A percentile compares a stretch with the other conserved stretches of the same genome.
These are phyloP conservation scores for Aureobasidium sp. DNA, from an alignment of 2,329 filamentous ascomycete species.

Conservation along the genomic window DNA sequence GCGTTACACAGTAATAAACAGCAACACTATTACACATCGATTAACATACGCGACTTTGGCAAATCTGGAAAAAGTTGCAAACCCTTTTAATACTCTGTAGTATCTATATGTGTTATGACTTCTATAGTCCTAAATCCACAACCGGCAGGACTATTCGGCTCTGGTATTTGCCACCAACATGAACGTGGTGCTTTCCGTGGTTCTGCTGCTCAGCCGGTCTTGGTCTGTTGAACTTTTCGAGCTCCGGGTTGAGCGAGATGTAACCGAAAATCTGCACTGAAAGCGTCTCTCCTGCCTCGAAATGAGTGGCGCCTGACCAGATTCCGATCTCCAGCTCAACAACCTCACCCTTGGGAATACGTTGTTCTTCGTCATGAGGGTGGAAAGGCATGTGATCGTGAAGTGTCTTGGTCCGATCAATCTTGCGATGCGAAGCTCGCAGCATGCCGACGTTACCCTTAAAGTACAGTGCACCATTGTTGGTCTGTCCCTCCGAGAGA, in stretches of 20 bases:
- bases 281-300: conserved; percentile 34
- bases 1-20: too few relatives aligned
- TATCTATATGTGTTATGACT: background rate
- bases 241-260: conserved; percentile 11
- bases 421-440: conserved; percentile 39
- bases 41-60: too few relatives aligned
- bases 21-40: too few relatives aligned
- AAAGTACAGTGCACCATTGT: conserved; percentile 34
- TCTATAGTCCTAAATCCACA: conserved; percentile 9
- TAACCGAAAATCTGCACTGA: conserved; percentile 8
- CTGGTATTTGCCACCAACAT: conserved; percentile 12
- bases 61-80: too few relatives aligned
- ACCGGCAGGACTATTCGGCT: conserved; percentile 1
- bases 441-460: conserved; percentile 40
- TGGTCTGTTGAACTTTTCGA: conserved; percentile 12
- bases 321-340: conserved; percentile 43
- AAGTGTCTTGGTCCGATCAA: conserved; percentile 23
- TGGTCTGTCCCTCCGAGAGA: conserved; percentile 36
- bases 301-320: conserved; percentile 41
- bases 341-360: conserved; percentile 34
- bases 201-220: conserved; percentile 10
- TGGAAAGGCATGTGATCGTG: conserved; percentile 31
- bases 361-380: conserved; percentile 35
- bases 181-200: conserved; percentile 8
- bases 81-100: background rate